Conservation (phyloP, 495 filamentous ascomycete genomes). For the Thozetella sp. region DNA sequence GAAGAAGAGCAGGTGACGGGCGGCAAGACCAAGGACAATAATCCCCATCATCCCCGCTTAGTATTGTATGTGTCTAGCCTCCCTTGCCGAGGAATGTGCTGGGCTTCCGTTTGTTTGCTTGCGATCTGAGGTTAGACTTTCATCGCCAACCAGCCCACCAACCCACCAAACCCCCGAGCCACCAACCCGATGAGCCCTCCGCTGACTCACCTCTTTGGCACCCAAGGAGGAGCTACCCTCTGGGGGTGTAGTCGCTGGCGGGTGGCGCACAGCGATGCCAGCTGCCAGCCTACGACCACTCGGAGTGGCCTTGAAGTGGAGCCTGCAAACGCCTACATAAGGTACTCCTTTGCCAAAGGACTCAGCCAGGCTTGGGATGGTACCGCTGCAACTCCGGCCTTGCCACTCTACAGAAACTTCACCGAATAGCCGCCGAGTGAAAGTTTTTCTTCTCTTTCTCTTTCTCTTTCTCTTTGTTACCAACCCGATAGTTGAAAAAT, state of each 20-base stretch:
- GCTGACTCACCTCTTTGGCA: too few relatives aligned
- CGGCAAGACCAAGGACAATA: conserved; percentile 3
- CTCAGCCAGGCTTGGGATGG: not conserved
- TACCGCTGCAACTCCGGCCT: too few relatives aligned
- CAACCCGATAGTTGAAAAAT: too few relatives aligned
- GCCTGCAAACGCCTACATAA: too few relatives aligned
- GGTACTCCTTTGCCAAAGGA: not conserved
- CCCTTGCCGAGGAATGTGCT: not conserved
- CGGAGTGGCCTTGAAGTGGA: too few relatives aligned
- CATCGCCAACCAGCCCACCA: not conserved
- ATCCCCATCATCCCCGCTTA: not conserved
- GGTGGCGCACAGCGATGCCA: too few relatives aligned
- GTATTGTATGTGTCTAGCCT: conserved; percentile 2
- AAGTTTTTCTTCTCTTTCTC: not conserved
- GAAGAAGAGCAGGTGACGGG: not conserved
- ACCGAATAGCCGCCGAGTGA: not conserved
- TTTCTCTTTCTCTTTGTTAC: too few relatives aligned
- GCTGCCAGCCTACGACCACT: too few relatives aligned
- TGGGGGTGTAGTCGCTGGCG: too few relatives aligned
- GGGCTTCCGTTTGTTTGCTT: not conserved
- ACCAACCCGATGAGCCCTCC: too few relatives aligned
- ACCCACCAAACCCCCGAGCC: too few relatives aligned
- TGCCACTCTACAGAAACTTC: not conserved
- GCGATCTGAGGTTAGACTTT: not conserved
- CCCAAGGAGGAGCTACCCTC: too few relatives aligned